Evolutionary conservation across 2,329 filamentous ascomycete species (phyloP).

Genomic region (Lasiodiplodia hormozganensis): DNA sequence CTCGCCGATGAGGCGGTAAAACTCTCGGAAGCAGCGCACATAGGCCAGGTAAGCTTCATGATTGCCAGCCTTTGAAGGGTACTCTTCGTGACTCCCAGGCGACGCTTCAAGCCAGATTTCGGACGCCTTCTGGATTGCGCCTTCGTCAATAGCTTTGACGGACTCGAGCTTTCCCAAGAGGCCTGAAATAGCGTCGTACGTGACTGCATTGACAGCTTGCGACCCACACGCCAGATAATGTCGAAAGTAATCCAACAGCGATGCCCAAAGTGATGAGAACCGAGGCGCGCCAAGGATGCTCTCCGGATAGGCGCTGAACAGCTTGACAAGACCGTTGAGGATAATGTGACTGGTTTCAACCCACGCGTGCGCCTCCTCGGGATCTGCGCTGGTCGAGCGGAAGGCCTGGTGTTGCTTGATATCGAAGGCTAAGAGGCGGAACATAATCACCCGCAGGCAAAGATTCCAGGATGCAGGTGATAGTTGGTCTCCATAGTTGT

Average conservation of each 20-base stretch:
- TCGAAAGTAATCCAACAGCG: slow-evolving; percentile 73
- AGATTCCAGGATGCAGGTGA: slow-evolving; percentile 81
- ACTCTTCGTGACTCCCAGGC: background rate
- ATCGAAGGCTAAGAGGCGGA: slow-evolving; percentile 76
- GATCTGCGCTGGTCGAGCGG: slow-evolving; percentile 30
- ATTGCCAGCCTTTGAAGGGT: slow-evolving; percentile 54
- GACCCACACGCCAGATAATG: slow-evolving; percentile 51
- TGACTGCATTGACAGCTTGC: slow-evolving; percentile 50
- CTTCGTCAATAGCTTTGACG: slow-evolving; percentile 35
- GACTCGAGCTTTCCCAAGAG: slow-evolving; percentile 45
- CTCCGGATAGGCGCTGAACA: slow-evolving; percentile 79
- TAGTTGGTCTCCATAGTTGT: slow-evolving; percentile 84
- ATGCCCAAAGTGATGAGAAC: slow-evolving; percentile 77
- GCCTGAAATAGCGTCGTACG: slow-evolving; percentile 49
- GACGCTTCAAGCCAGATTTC: slow-evolving; percentile 24
- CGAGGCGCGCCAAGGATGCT: slow-evolving; percentile 69
- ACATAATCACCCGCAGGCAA: slow-evolving; percentile 81
- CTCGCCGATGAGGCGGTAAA: slow-evolving; percentile 76
- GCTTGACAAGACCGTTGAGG: slow-evolving; percentile 49
- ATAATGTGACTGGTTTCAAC: slow-evolving; percentile 50
- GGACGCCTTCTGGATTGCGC: slow-evolving; percentile 33
- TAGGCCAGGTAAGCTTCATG: slow-evolving; percentile 89
- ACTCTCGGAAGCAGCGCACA: slow-evolving; percentile 73
- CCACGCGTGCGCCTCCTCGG: slow-evolving; percentile 41
- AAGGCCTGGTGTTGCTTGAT: slow-evolving; percentile 38